Conservation (phyloP, 2,329 filamentous ascomycete species). For the Leptographium procerum region DNA sequence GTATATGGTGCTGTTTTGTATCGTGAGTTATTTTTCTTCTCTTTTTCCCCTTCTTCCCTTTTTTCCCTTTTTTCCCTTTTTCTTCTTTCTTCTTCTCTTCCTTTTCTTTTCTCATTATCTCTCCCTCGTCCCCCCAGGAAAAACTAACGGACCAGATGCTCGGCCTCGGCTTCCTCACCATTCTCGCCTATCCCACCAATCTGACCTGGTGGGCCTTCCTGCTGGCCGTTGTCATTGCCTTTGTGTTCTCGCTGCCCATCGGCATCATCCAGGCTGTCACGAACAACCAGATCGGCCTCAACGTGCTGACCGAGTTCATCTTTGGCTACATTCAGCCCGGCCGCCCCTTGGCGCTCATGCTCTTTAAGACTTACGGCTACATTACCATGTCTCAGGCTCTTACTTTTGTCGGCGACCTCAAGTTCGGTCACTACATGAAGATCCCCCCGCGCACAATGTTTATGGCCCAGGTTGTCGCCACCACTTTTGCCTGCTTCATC, state of each 20-base stretch:
- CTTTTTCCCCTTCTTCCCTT: constrained; percentile 7
- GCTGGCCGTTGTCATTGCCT: constrained; percentile 52
- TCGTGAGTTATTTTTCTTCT: constrained; percentile 28
- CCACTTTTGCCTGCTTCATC: constrained; percentile 54
- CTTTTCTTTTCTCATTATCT: background rate
- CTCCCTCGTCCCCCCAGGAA: background rate
- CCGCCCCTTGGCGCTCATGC: constrained; percentile 60
- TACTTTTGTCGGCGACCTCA: constrained; percentile 53
- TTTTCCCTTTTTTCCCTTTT: background rate
- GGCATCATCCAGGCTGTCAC: constrained; percentile 61
- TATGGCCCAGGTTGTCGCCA: constrained; percentile 52
- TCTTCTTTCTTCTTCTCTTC: constrained; percentile 4
- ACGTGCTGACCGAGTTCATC: constrained; percentile 62
- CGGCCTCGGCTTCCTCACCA: constrained; percentile 39
- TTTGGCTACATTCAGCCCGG: constrained; percentile 68
- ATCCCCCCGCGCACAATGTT: constrained; percentile 58
- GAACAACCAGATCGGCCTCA: constrained; percentile 60
- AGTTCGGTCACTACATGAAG: constrained; percentile 66
- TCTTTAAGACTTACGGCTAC: constrained; percentile 55
- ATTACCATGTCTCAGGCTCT: constrained; percentile 55
- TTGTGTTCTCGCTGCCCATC: constrained; percentile 53
- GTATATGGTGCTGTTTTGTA: constrained; percentile 46
- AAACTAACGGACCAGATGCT: constrained; percentile 31
- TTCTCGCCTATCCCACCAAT: constrained; percentile 53
- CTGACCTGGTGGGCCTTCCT: constrained; percentile 64